Conservation (phyloP, 2,329 filamentous ascomycete species). For the Colletotrichum sp. region DNA sequence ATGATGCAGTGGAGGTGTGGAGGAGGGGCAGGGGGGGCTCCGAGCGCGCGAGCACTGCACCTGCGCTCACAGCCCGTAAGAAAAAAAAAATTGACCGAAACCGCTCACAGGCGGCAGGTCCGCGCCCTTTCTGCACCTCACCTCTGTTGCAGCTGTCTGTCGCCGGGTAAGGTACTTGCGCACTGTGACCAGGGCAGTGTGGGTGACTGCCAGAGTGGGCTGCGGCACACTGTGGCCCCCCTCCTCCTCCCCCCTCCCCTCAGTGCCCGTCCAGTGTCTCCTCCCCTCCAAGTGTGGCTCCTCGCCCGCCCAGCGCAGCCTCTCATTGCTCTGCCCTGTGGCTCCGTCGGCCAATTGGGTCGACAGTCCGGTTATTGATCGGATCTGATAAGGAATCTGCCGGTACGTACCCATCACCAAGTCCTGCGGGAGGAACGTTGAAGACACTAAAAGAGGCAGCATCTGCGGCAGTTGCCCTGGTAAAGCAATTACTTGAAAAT, state of each 20-base stretch:
- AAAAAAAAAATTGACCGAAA: slow-evolving; percentile 2
- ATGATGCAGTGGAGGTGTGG: slow-evolving; percentile 23
- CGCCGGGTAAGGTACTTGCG: neutral
- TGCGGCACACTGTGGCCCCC: neutral
- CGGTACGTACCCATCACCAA: slow-evolving; percentile 9
- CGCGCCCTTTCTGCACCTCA: neutral
- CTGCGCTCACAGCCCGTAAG: neutral
- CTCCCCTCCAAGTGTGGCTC: neutral
- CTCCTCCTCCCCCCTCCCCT: neutral
- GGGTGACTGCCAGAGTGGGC: neutral
- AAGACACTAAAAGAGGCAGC: slow-evolving; percentile 10
- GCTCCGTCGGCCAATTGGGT: slow-evolving; percentile 7
- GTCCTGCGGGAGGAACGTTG: neutral
- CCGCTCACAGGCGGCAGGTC: neutral
- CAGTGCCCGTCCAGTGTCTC: neutral
- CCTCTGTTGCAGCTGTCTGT: neutral
- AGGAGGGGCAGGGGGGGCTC: slow-evolving; percentile 22
- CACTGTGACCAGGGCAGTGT: neutral
- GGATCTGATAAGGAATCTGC: slow-evolving; percentile 19
- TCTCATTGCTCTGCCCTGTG: neutral
- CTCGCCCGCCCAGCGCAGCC: neutral
- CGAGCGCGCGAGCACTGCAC: neutral
- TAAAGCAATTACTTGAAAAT: neutral
- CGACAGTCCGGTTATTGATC: slow-evolving; percentile 9
- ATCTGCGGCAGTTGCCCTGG: slow-evolving; percentile 1